These are phyloP conservation scores for Rhizopogon sp. DNA, from an alignment of 768 basidiomycete genomes.

Conservation along the genomic window DNA sequence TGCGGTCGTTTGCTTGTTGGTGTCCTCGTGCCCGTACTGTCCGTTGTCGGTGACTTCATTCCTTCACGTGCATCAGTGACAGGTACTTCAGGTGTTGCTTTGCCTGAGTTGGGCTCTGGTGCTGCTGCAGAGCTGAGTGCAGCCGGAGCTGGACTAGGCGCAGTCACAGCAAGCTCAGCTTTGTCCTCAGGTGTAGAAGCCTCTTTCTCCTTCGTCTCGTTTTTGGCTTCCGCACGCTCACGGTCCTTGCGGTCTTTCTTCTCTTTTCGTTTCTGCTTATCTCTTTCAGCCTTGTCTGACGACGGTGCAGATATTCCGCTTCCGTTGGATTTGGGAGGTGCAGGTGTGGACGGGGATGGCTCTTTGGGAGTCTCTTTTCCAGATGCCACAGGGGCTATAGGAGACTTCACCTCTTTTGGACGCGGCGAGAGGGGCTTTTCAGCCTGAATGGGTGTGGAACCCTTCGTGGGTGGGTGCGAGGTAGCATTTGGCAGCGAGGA, in stretches of 20 bases:
- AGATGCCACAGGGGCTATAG: constrained; percentile 27
- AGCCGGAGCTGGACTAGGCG: neutral
- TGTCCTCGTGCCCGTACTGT: constrained; percentile 62
- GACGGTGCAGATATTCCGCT: constrained; percentile 21
- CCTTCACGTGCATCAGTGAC: constrained; percentile 27
- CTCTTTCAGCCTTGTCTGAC: constrained; percentile 50
- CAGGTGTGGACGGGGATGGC: constrained; percentile 29
- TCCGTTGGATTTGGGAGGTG: constrained; percentile 25
- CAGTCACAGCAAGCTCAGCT: constrained; percentile 23
- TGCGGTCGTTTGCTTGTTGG: constrained; percentile 61
- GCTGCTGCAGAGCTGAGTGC: neutral
- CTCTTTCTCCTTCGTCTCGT: constrained; percentile 34
- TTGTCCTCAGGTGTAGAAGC: constrained; percentile 25
- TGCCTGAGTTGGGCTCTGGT: constrained; percentile 30
- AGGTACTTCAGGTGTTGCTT: constrained; percentile 30
- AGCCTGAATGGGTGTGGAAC: constrained; percentile 28
- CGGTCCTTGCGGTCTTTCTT: constrained; percentile 60
- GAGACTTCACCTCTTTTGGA: constrained; percentile 28
- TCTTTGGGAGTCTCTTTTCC: constrained; percentile 25
- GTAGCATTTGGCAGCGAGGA: constrained; percentile 42
- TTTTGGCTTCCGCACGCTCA: constrained; percentile 35
- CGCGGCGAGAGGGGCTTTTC: constrained; percentile 31
- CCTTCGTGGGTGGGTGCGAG: constrained; percentile 27
- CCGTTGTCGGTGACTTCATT: constrained; percentile 52
- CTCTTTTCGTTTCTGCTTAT: constrained; percentile 55